Percentiles rank a stretch among this genome's conserved stretches.
Conservation (phyloP, 352 stramenopile species). For the Pythium aristosporum region DNA sequence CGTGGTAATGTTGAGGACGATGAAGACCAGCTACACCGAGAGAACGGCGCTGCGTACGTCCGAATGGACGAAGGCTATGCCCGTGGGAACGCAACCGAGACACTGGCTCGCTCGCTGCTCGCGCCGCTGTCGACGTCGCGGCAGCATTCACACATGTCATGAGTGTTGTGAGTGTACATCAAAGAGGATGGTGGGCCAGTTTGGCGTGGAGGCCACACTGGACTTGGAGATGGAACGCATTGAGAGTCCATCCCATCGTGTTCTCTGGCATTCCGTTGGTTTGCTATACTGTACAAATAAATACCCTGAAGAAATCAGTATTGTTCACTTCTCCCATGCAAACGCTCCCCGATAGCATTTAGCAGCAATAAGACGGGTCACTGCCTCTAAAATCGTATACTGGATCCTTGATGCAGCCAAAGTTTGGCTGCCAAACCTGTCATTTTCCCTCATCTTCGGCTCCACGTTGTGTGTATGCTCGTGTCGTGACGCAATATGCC, state of each 20-base stretch:
- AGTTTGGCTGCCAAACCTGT: no score
- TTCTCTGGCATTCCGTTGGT: no score
- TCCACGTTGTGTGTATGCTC: no score
- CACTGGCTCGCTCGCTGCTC: background rate
- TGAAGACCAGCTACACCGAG: background rate
- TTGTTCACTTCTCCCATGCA: no score
- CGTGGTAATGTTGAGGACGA: background rate
- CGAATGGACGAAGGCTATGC: background rate
- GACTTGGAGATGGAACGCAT: no score
- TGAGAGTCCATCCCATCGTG: no score
- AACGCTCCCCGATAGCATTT: no score
- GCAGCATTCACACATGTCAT: background rate
- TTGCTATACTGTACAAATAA: no score
- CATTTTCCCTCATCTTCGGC: no score
- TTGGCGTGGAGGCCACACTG: background rate
- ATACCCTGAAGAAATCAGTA: no score
- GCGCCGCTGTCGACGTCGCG: background rate
- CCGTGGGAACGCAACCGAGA: background rate
- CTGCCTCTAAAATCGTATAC: background rate
- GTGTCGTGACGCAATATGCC: no score
- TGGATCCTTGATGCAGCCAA: conserved; percentile 2
- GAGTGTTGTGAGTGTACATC: background rate
- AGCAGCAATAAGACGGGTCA: background rate
- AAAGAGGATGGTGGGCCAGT: no score
- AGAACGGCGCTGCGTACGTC: background rate